phyloP scores from a whole-genome alignment of 2,329 filamentous ascomycete genomes.

The Plenodomus lindquistii region DNA sequence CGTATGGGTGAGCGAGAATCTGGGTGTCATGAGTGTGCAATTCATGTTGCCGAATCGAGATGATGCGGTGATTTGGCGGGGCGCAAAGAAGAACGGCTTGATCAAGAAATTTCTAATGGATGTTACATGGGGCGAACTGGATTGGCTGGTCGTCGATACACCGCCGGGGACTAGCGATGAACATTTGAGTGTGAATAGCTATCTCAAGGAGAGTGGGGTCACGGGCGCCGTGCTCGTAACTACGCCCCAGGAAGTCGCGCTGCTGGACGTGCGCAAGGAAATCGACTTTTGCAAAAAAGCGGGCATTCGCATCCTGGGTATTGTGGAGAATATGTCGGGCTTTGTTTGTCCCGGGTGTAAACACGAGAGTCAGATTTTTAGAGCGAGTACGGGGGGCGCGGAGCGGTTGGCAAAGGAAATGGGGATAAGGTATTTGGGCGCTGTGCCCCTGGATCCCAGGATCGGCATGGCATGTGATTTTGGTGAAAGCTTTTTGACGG shows the following conservation, averaged over 20 bases:
- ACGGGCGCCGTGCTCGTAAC: conserved; percentile 93
- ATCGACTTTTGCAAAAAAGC: conserved; percentile 98
- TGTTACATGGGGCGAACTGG: conserved; percentile 94
- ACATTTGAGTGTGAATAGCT: conserved; percentile 90
- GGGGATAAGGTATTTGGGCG: conserved; percentile 83
- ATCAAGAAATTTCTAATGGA: conserved; percentile 99
- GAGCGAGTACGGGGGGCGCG: conserved; percentile 87
- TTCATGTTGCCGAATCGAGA: conserved; percentile 96
- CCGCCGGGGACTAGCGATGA: conserved; percentile 95
- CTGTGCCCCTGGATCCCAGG: conserved; percentile 87
- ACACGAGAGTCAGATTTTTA: conserved; percentile 80
- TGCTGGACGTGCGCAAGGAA: conserved; percentile 94
- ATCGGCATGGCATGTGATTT: conserved; percentile 97
- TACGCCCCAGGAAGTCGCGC: conserved; percentile 89
- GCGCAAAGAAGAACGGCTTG: conserved; percentile 96
- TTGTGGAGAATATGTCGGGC: conserved; percentile 97
- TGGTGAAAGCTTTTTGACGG: conserved; percentile 95
- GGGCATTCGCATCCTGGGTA: conserved; percentile 80
- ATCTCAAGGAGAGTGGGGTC: conserved; percentile 87
- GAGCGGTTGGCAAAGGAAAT: conserved; percentile 80
- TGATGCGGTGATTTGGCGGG: conserved; percentile 96
- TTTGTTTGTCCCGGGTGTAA: conserved; percentile 95
- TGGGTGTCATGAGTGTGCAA: conserved; percentile 96
- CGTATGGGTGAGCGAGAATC: conserved; percentile 92
- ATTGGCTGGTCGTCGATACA: conserved; percentile 92